Base-by-base conservation (phyloP, 129 eudicot genomes). In the Escallonia herrerae region DNA sequence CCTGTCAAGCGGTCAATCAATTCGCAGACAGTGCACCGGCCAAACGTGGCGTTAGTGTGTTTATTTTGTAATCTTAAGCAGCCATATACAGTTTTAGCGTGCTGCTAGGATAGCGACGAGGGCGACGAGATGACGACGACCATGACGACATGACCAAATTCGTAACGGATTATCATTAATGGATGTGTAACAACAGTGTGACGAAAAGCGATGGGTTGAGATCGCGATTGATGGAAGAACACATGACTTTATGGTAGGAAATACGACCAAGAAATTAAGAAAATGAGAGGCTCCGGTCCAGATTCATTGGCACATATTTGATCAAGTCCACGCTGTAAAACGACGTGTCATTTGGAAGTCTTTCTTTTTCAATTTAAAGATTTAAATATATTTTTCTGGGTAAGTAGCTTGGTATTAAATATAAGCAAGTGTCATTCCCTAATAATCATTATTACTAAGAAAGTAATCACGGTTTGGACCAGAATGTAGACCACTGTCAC, bases 291-390 rank as follows among this genome's bases (percentile, higher is more conserved):
- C 49, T 33, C 54, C 4, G 51, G 73, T 61, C 82, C 47, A 72
- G 74, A 62, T 77, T 66, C 77, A 77, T 37, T 71, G 74, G 62
- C 40, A 46, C 61, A 44, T 51, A 11, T 22, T 43, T 4, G 2
- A 11, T 15, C 47, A 49, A 74, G 63, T 65, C 75, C 68, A 53
- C 64, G 69, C 62, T 8, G 3, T 13, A 45, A 2, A 49, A 45
- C 6, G 70, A 72, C 22, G 22, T 54, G 38, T 63, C 46, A 42
- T 54, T 15, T 51, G 55, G 63, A 52, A 49, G 41, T 42, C 60
- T n/a, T 50, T 37, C 59, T 48, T 42, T 6, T 58, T 63, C 40
- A 5, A 63, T 8, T 44, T 62, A 43, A 43, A 38, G 51, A 3
- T 14, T 62, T 62, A 40, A 22, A 22, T 22, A 22, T 43, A 1